Percentiles rank a stretch among this genome's conserved stretches.
These are phyloP conservation scores for Cladosporium halotolerans DNA, from an alignment of 2,329 filamentous ascomycete genomes.

Conservation along the genomic window DNA sequence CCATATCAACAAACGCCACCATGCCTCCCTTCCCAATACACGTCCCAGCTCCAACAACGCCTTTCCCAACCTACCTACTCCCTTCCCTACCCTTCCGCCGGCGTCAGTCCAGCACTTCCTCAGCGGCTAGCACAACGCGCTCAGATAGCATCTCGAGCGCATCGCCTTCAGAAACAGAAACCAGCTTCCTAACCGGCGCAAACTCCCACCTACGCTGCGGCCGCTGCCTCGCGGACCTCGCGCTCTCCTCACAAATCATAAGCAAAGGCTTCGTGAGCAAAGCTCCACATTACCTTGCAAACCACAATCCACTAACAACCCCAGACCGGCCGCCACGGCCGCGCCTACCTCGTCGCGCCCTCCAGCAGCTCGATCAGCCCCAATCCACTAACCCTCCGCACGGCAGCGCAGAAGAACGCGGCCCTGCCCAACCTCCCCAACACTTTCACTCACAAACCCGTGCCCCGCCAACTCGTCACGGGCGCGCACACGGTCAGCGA, in stretches of 20 bases:
- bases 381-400: slow-evolving; percentile 15
- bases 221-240: slow-evolving; percentile 54
- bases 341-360: slow-evolving; percentile 56
- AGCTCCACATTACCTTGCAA: background rate
- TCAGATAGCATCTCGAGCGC: slow-evolving; percentile 20
- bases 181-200: slow-evolving; percentile 40
- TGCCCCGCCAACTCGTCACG: slow-evolving; percentile 55
- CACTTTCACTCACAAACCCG: slow-evolving; percentile 50
- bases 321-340: slow-evolving; percentile 54
- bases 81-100: slow-evolving; percentile 44
- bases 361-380: slow-evolving; percentile 26
- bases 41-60: slow-evolving; percentile 28
- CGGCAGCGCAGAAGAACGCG: slow-evolving; percentile 23
- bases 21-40: slow-evolving; percentile 20
- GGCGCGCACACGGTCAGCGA: slow-evolving; percentile 58
- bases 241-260: slow-evolving; percentile 52
- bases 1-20: background rate
- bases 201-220: slow-evolving; percentile 53
- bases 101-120: slow-evolving; percentile 36
- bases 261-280: slow-evolving; percentile 9
- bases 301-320: slow-evolving; percentile 28
- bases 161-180: slow-evolving; percentile 13
- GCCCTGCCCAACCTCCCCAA: slow-evolving; percentile 47
- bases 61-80: slow-evolving; percentile 49
- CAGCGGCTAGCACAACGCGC: slow-evolving; percentile 30